Evolutionary conservation across 345 rosid genomes (phyloP), one percentile per base, ranked within the genome.

Genomic region (Arabis hirsuta): DNA sequence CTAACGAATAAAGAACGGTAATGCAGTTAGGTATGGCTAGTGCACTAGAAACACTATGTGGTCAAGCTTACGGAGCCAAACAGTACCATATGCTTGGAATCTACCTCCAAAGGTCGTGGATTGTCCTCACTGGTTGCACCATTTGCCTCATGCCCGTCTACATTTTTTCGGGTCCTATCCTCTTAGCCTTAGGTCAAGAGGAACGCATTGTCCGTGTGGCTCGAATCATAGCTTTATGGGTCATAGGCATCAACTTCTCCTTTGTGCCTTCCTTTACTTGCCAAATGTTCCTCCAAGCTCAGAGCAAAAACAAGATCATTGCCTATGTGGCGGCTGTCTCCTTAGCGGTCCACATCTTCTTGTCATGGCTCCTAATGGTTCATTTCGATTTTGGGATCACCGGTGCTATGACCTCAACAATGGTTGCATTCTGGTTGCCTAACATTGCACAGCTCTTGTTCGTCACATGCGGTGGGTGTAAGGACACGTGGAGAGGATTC

Each of bases 1-100:
- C 24, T 22, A 36, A 36, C 41, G 3, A 42, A 8, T 66, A 7
- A 60, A 4, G n/a, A 13, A 27, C 24, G 5, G 16, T 57, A 45
- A 62, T 76, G 80, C 85, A 91, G 96, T 65, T 89, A 51, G 98
- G 96, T 2, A 92, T 89, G 98, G 86, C 96, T 5, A 88, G 94
- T 55, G 96, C 88, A 27, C 60, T 86, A 62, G 90, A 92, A 78
- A 92, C 96, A 10, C 71, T 92, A 12, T 92, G 98, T 42, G 98
- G 98, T 48, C 94, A 92, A 80, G 83, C 96, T 5, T 92, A 52
- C 4, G 90, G 98, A 5, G 92, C 96, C 12, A 81, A 82, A 76
- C 96, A 85, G 32, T 63, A 86, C 67, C 92, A 86, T 73, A 89
- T 89, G 98, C 84, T 86, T 0, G 98, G 96, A 47, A 55, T 92